Conservation (phyloP, 108 stramenopile genomes). For the Mediolabrus comicus region DNA sequence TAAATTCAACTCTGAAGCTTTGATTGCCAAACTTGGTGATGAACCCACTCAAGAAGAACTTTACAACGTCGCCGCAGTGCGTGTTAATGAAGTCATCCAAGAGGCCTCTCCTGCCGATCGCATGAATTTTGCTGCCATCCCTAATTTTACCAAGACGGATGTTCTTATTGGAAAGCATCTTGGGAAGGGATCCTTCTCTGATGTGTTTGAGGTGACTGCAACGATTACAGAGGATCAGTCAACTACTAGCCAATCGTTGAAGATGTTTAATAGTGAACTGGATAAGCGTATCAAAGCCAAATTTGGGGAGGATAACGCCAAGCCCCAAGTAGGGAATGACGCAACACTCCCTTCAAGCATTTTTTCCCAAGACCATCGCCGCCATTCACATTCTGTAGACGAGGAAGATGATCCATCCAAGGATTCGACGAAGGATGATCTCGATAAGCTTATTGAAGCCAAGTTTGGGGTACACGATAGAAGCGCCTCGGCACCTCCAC, state of each 20-base stretch:
- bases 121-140: neutral
- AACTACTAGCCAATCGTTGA: neutral
- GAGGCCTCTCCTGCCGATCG: neutral
- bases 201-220: constrained; percentile 14
- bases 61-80: neutral
- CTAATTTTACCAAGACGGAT: constrained; percentile 9
- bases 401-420: neutral
- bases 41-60: neutral
- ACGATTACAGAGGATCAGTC: neutral
- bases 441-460: neutral
- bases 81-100: neutral
- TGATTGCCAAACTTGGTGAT: neutral
- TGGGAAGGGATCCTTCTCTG: constrained; percentile 14
- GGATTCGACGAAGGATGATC: neutral
- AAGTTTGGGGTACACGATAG: neutral
- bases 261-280: neutral
- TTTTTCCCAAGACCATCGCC: too few relatives aligned
- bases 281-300: neutral
- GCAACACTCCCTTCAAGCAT: neutral
- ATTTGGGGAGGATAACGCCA: neutral
- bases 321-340: neutral
- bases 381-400: too few relatives aligned
- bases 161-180: constrained; percentile 1
- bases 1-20: neutral
- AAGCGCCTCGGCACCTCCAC: neutral